Conservation (phyloP, 345 rosid species). For the Populus pruinosa region DNA sequence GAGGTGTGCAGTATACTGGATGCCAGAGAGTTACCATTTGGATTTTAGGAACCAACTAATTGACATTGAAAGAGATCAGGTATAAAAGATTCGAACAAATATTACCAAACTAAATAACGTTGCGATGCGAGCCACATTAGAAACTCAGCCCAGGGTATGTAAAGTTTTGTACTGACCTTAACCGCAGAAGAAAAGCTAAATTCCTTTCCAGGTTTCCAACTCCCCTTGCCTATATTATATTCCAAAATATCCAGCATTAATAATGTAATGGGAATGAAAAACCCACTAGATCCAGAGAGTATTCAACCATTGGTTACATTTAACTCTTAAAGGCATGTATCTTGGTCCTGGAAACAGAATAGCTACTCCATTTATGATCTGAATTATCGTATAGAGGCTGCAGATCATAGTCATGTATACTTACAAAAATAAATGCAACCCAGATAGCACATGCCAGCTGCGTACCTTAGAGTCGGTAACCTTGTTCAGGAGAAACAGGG, state of each 20-base stretch:
- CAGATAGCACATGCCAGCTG: conserved; percentile 78
- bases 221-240: conserved; percentile 62
- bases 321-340: conserved; percentile 76
- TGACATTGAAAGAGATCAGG: neutral
- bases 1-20: neutral
- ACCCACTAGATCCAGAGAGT: conserved; percentile 60
- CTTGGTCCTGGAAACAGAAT: conserved; percentile 79
- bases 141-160: neutral
- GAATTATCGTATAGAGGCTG: conserved; percentile 60
- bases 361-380: conserved; percentile 81
- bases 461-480: conserved; percentile 64
- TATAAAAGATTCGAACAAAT: neutral
- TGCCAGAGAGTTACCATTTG: neutral
- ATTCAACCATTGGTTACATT: conserved; percentile 84
- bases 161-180: conserved; percentile 48
- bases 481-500: conserved; percentile 61
- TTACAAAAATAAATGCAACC: conserved; percentile 64
- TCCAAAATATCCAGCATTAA: conserved; percentile 70
- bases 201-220: conserved; percentile 49
- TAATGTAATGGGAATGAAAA: conserved; percentile 74
- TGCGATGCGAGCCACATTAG: neutral
- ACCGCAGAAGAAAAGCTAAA: conserved; percentile 52
- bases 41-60: neutral
- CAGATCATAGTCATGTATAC: conserved; percentile 54
- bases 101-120: neutral